Evolutionary conservation across 352 stramenopile genomes (phyloP).

Genomic region (Thalassiosira oceanica): DNA sequence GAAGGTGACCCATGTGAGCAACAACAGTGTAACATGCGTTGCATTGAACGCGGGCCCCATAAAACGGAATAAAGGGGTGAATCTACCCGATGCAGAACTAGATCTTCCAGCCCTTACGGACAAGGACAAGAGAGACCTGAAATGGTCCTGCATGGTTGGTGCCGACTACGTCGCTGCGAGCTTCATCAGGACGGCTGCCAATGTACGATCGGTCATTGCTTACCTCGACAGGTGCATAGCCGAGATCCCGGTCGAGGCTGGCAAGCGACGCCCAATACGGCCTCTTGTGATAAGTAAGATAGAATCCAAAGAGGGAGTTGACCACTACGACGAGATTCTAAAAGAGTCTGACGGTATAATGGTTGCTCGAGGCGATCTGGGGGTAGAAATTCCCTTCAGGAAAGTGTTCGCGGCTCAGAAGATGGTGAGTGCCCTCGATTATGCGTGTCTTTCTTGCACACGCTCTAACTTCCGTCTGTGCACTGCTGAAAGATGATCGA

Average conservation of each 20-base stretch:
- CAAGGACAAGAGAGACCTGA: constrained; percentile 93
- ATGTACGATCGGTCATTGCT: constrained; percentile 89
- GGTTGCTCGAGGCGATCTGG: constrained; percentile 96
- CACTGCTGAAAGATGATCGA: too few species aligned
- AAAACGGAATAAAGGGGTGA: constrained; percentile 93
- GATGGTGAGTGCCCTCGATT: too few species aligned
- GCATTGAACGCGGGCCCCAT: constrained; percentile 84
- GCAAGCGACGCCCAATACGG: constrained; percentile 72
- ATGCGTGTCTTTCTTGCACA: too few species aligned
- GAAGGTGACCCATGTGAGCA: constrained; percentile 85
- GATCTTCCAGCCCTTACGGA: constrained; percentile 92
- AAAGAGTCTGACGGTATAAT: constrained; percentile 94
- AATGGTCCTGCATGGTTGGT: constrained; percentile 93
- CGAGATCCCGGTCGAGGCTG: constrained; percentile 49
- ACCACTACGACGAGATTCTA: constrained; percentile 92
- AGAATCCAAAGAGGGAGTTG: constrained; percentile 92
- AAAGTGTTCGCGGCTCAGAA: constrained; percentile 94
- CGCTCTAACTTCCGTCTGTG: too few species aligned
- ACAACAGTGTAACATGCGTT: constrained; percentile 73
- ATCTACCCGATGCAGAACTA: constrained; percentile 87
- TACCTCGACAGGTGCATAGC: constrained; percentile 82
- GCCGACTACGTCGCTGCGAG: constrained; percentile 97
- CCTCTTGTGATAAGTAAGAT: constrained; percentile 96
- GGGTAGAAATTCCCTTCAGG: constrained; percentile 90
- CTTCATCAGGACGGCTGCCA: constrained; percentile 94